phyloP scores from a whole-genome alignment of 345 rosid species.

The Theobroma cacao region DNA sequence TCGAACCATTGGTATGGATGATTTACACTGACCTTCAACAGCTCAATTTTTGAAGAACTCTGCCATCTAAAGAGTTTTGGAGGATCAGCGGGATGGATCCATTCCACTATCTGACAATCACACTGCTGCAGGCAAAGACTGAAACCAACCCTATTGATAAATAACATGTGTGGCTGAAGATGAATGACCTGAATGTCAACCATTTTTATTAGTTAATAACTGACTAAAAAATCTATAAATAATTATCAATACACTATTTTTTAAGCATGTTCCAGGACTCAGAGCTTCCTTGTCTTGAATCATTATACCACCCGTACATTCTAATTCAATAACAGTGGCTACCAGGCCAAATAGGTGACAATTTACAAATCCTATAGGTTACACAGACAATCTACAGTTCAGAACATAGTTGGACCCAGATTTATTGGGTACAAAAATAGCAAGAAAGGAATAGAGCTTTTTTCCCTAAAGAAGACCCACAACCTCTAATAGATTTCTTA shows the following conservation, averaged over 20 bases:
- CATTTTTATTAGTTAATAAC: slow-evolving; percentile 18
- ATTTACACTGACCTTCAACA: slow-evolving; percentile 60
- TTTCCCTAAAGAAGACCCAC: neutral
- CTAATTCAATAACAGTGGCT: neutral
- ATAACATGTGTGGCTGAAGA: slow-evolving; percentile 84
- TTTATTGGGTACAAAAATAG: neutral
- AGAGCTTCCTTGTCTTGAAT: neutral
- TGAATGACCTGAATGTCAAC: slow-evolving; percentile 72
- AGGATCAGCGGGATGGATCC: slow-evolving; percentile 87
- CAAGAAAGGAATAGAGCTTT: neutral
- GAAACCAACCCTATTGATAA: slow-evolving; percentile 75
- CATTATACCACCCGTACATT: neutral
- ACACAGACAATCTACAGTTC: neutral
- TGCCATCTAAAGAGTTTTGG: slow-evolving; percentile 83
- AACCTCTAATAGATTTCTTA: neutral
- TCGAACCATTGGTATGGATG: neutral
- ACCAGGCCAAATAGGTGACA: neutral
- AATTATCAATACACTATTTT: slow-evolving; percentile 7
- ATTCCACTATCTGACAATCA: slow-evolving; percentile 64
- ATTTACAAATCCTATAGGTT: neutral
- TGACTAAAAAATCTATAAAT: slow-evolving; percentile 9
- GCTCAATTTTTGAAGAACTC: slow-evolving; percentile 60
- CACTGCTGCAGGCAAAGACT: slow-evolving; percentile 86
- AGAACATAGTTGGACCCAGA: neutral
- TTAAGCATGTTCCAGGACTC: neutral